Conservation (phyloP, 2,329 filamentous ascomycete genomes). For the Pseudopyricularia javanii region DNA sequence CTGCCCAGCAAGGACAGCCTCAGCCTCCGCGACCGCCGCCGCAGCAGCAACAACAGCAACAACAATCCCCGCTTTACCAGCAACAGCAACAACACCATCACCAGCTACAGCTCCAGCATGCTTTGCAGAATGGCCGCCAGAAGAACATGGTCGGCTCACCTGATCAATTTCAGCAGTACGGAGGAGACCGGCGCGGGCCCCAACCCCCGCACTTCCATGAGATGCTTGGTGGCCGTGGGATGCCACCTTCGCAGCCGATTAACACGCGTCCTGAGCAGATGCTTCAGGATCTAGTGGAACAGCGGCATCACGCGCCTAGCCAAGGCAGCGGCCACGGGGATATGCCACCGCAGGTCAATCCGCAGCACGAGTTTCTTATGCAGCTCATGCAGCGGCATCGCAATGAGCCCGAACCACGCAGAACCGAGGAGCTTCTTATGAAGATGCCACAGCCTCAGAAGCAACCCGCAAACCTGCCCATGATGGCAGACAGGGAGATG, state of each 20-base stretch:
- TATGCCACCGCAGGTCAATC: not conserved
- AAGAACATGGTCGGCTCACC: conserved; percentile 32
- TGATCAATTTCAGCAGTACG: conserved; percentile 34
- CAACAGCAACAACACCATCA: conserved; percentile 2
- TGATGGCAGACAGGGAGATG: conserved; percentile 34
- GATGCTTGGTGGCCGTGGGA: conserved; percentile 35
- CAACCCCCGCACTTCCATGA: conserved; percentile 31
- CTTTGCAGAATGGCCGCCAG: conserved; percentile 14
- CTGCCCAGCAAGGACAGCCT: not conserved
- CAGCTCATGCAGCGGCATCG: conserved; percentile 59
- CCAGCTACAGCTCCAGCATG: conserved; percentile 1
- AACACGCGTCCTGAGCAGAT: conserved; percentile 43
- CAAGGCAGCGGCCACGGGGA: conserved; percentile 35
- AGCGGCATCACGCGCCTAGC: conserved; percentile 42
- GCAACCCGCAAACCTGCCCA: conserved; percentile 28
- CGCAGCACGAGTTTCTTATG: conserved; percentile 73
- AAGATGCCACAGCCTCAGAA: conserved; percentile 39
- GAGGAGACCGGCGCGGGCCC: conserved; percentile 25
- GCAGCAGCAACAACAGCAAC: not conserved
- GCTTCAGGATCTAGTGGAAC: conserved; percentile 46
- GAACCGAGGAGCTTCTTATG: conserved; percentile 30
- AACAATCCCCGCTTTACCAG: not conserved
- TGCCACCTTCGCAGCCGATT: conserved; percentile 28
- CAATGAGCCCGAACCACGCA: conserved; percentile 33
- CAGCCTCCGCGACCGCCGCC: not conserved